Base-by-base conservation (phyloP, 2,329 filamentous ascomycete species). In the Trichoderma breve region DNA sequence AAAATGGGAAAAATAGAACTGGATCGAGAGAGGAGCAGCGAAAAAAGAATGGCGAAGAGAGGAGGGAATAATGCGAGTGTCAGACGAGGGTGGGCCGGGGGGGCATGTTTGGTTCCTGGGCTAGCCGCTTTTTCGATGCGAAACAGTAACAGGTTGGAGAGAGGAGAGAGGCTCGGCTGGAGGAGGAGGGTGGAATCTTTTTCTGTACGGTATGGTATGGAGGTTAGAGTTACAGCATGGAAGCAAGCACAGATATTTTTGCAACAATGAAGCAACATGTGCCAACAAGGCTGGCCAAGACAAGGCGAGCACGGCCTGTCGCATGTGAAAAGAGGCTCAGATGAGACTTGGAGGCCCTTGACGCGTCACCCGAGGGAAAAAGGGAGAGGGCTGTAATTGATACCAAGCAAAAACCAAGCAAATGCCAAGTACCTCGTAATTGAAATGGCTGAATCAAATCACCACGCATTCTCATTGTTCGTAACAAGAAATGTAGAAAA, bases 271-370 rank as follows among this genome's bases (percentile, higher is more conserved):
- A 32, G 12, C 63, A 66, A 28, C 32, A 61, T 69, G 55, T 69
- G 66, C 55, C 66, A 36, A 12, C 55, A 43, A 51, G 66, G 66
- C 66, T 69, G 66, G 66, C 36, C 55, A 47, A 60, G 66, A 60
- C 53, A 51, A 69, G 28, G 36, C 51, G 36, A 61, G 55, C 65
- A 68, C 65, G 65, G 65, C 34, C 65, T 51, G 65, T 68, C 28
- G 32, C 53, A 60, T 43, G 53, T 68, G 39, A 61, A 34, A 34
- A 26, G 26, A 66, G 36, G 34, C 18, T 64, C 36, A 43, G 62
- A 32, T 36, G 55, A 26, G 30, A 55, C 24, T 47, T 43, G 24
- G 28, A 21, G 55, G 66, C 36, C 66, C 55, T 61, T 34, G 66
- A 60, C 66, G 66, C 66, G 66, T 69, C 55, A 28, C 15, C 47